Percentiles rank a stretch among this genome's conserved stretches.
phyloP scores from a whole-genome alignment of 805 yeast species.

The Wickerhamomyces chambardii region DNA sequence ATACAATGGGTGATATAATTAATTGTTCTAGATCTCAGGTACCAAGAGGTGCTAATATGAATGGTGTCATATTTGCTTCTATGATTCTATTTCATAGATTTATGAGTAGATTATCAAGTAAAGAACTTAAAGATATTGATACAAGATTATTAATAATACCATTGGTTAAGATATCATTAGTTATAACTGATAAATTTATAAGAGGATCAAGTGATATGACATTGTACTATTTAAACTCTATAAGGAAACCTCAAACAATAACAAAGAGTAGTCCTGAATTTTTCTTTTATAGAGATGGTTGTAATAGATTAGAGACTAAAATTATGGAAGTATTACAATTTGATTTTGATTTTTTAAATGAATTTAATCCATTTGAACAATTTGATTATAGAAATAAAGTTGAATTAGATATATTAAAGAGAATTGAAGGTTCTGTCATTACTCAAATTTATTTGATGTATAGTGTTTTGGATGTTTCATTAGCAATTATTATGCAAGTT shows the following conservation, averaged over 20 bases:
- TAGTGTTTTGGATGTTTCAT: conserved; percentile 3
- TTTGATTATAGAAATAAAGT: neutral
- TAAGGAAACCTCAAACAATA: neutral
- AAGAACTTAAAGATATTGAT: too few species aligned
- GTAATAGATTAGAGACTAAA: neutral
- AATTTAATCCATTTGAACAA: neutral
- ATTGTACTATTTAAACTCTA: too few species aligned
- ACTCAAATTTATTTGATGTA: conserved; percentile 11
- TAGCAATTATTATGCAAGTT: conserved; percentile 1
- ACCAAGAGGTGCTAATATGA: too few species aligned
- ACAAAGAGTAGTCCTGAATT: neutral
- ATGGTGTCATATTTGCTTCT: neutral
- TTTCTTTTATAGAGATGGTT: neutral
- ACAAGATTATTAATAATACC: neutral
- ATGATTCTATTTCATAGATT: neutral
- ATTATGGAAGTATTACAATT: neutral
- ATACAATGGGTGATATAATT: neutral
- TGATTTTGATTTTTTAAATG: neutral
- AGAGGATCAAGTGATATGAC: too few species aligned
- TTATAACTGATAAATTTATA: neutral
- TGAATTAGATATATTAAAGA: neutral
- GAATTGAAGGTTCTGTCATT: conserved; percentile 1
- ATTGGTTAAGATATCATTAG: neutral
- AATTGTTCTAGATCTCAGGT: neutral
- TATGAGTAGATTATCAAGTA: neutral